Base-by-base conservation (phyloP, 345 rosid species). In the Citrus medica region DNA sequence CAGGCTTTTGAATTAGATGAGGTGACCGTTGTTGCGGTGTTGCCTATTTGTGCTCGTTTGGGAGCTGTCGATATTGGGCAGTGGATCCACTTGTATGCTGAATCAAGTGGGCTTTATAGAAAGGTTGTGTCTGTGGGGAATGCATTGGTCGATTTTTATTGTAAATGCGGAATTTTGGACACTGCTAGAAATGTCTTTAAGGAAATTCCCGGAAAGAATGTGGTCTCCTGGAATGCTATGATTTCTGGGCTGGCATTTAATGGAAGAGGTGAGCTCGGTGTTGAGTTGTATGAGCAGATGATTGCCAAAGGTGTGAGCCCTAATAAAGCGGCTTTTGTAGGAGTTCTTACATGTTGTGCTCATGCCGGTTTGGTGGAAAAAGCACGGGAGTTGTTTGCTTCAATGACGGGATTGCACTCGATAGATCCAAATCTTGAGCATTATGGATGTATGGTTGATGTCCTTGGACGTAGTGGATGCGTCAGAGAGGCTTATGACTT, bases 371-470 rank as follows among this genome's bases (percentile, higher is more conserved):
- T 67, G 82, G 81, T 92, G 0, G 90, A 85, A 71, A 87, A 76
- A 76, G 95, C 90, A 61, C 77, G 81, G 25, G 81, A 81, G 28
- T 74, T 90, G 83, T 90, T 93, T 76, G 79, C 84, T 74, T 74
- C 82, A 62, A 93, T 93, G 94, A 76, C 25, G 7, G 76, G 32
- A 71, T 67, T 16, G 30, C 80, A 87, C 75, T 65, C 76, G 16
- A 83, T 90, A 55, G 88, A 84, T 79, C 92, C 90, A 21, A 87
- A 83, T 75, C 82, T 83, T 1, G 97, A 87, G 84, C 97, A 92
- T 78, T 89, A 81, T 14, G 97, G 97, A 66, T 87, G 81, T 14
- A 85, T 92, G 97, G 91, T 90, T 77, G 95, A 93, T 85, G 85
- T 93, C 1, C 82, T 91, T 70, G 92, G 92, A 17, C 90, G 97